Base-by-base conservation (phyloP, 768 basidiomycete species). In the Udeniomyces megalosporus region DNA sequence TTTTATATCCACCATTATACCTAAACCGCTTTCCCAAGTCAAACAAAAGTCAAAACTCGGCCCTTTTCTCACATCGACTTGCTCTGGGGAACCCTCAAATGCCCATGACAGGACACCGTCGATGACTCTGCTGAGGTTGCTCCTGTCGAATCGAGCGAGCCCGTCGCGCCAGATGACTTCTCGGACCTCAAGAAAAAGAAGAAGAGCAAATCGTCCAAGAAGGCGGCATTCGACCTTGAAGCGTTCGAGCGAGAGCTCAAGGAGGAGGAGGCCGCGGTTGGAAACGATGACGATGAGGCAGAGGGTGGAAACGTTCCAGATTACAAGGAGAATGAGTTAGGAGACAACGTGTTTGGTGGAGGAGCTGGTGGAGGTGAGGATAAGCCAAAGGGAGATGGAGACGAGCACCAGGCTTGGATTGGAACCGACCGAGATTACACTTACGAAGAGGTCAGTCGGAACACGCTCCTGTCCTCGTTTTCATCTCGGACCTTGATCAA, bases 161-260 rank as follows among this genome's bases (percentile, higher is more conserved):
- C 35, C 31, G 35, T 51, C 20, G 55, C 44, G 17, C 53, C 66
- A 42, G 61, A 66, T 32, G 66, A 67, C 44, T 70, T 70, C 58
- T 68, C 67, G 20, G 64, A 66, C 20, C 58, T 67, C 4, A 71
- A 72, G 44, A 70, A 75, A 68, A 75, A 76, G 74, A 77, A 77
- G 70, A 76, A 76, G 73, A 71, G 70, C 64, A 65, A 65, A 76
- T 80, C 58, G 28, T 59, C 58, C 51, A 93, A 92, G 78, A 96
- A 93, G 76, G 81, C 84, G 22, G 82, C 86, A 2, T 83, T 86
- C 57, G 88, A 91, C 72, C 77, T 93, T 69, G 89, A 93, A 71
- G 91, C 88, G 1, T 93, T 95, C 69, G 91, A 93, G 78, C 90
- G 88, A 74, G 88, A 91, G 74, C 76, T 93, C 47, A 83, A 82